Base-by-base conservation (phyloP, 129 eudicot species). In the Glebionis coronaria region DNA sequence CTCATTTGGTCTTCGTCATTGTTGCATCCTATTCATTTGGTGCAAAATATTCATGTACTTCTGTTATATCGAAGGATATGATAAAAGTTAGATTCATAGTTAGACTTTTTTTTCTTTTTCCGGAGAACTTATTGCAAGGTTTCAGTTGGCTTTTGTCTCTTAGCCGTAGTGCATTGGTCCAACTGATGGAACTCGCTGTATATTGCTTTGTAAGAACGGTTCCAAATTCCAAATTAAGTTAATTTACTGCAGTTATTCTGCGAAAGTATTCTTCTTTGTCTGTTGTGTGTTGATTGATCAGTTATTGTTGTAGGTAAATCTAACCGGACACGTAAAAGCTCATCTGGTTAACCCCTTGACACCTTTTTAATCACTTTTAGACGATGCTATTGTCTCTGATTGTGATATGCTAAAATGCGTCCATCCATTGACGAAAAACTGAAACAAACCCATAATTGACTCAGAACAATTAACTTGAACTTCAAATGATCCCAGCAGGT, bases 181-280 rank as follows among this genome's bases (percentile, higher is more conserved):
- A 47, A 38, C 28, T 67, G 18, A 61, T 72, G 46, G 69, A 70
- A 69, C 28, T 49, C 31, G 13, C 9, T 76, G 74, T 61, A 78
- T 73, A 72, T 78, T 45, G 59, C 50, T 67, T 19, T 67, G 66
- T 67, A 61, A 44, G 28, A 53, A 67, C 67, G 11, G 65, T 59
- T 67, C 68, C 68, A 50, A 61, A 72, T 19, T 53, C 28, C 71
- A 72, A 72, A 52, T 70, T 20, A 71, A 23, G 68, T 56, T 4
- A 45, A 58, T 52, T 72, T 72, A 71, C 31, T 19, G 44, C 20
- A 70, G 67, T 45, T 55, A 44, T 58, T 57, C 67, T 57, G 74
- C 74, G 20, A 27, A 56, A 1, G 18, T 13, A 27, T 38, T 42
- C 18, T 35, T 71, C 42, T 29, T 6, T 9, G 14, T 3, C 2